A percentile compares a stretch with the other conserved stretches of the same genome.
Conservation (phyloP, 2,329 filamentous ascomycete species). For the Zymoseptoria pseudotritici region DNA sequence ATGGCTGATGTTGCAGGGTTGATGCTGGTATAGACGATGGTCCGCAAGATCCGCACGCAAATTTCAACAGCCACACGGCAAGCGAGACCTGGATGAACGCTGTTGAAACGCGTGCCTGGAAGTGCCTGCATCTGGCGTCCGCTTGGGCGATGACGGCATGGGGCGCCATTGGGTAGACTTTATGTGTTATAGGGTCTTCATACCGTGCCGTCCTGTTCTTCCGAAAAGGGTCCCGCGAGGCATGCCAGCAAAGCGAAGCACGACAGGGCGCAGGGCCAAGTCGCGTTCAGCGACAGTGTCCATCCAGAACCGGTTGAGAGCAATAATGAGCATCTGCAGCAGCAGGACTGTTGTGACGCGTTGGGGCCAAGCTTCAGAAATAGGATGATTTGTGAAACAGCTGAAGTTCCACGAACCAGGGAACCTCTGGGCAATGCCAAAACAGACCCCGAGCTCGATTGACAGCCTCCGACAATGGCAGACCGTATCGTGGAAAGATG, state of each 20-base stretch:
- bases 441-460: background rate
- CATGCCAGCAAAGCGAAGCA: background rate
- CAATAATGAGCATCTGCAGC: background rate
- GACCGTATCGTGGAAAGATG: background rate
- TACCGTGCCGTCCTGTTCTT: background rate
- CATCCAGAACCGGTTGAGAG: background rate
- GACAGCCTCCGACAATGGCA: background rate
- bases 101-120: background rate
- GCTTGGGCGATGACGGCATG: background rate
- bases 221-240: background rate
- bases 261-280: too few relatives aligned
- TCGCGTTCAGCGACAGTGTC: background rate
- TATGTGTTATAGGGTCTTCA: background rate
- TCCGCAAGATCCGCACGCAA: background rate
- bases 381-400: background rate
- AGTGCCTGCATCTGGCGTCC: background rate
- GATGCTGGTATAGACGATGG: background rate
- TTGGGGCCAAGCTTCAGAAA: background rate
- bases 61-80: background rate
- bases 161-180: background rate
- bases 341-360: background rate
- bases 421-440: background rate
- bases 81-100: background rate
- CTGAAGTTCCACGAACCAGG: background rate
- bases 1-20: background rate